Conservation (phyloP, 192 early-diverging fungal genomes). For the Coemansia sp. region DNA sequence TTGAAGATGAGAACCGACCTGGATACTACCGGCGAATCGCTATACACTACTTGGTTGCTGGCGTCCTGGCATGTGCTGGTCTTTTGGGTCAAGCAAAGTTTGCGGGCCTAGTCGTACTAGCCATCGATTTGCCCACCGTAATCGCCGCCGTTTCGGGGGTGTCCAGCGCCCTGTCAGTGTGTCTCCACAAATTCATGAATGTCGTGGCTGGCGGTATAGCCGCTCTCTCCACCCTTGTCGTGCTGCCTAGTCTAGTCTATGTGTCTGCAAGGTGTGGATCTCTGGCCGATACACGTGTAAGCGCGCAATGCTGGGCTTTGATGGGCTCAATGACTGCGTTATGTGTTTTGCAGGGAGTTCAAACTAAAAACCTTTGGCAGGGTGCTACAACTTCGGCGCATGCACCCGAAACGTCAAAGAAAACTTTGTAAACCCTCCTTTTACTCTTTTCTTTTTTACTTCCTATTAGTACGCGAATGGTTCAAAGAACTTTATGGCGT, state of each 20-base stretch:
- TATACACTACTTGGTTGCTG: conserved; percentile 1
- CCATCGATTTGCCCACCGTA: conserved; percentile 11
- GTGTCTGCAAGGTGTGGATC: neutral
- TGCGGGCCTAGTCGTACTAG: conserved; percentile 7
- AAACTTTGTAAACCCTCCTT: neutral
- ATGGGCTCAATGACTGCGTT: neutral
- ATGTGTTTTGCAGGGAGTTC: neutral
- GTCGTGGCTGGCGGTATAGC: neutral
- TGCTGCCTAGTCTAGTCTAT: neutral
- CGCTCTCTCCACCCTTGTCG: neutral
- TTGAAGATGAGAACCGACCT: conserved; percentile 9
- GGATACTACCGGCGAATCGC: neutral
- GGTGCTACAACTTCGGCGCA: neutral
- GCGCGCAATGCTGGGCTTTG: neutral
- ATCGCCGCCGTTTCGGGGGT: neutral
- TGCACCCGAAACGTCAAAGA: conserved; percentile 1
- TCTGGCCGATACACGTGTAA: neutral
- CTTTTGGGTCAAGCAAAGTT: neutral
- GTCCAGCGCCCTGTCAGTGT: neutral
- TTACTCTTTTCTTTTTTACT: neutral
- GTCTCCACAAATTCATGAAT: neutral
- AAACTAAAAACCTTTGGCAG: neutral
- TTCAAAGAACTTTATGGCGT: neutral
- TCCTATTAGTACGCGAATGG: neutral
- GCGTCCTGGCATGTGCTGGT: neutral